A percentile compares a stretch with the other conserved stretches of the same genome.
Conservation (phyloP, 2,329 filamentous ascomycete genomes). For the Xylaria sp. region DNA sequence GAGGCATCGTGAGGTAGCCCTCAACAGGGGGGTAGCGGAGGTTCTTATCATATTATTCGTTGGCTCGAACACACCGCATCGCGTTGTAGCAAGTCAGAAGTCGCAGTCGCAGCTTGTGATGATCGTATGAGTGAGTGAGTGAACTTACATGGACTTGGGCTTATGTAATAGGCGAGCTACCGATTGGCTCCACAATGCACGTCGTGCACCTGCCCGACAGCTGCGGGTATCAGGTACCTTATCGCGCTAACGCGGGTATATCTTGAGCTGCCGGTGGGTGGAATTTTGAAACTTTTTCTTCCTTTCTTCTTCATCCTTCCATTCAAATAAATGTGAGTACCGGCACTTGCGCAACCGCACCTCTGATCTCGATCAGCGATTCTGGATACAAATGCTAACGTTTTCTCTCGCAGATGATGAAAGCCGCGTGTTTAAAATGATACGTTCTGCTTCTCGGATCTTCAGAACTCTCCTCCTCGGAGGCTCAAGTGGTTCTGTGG, state of each 20-base stretch:
- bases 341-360: conserved; percentile 1
- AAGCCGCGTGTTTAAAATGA: conserved; percentile 97
- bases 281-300: conserved; percentile 34
- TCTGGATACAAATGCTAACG: conserved; percentile 22
- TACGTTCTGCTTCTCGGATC: conserved; percentile 60
- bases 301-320: conserved; percentile 83
- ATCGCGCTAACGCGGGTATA: conserved; percentile 10
- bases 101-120: background rate
- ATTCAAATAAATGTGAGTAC: conserved; percentile 92
- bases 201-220: background rate
- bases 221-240: background rate
- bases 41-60: conserved; percentile 5
- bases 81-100: background rate
- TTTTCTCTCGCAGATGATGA: conserved; percentile 79
- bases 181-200: background rate
- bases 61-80: background rate
- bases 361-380: background rate
- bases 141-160: background rate
- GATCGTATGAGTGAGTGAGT: background rate
- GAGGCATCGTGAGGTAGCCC: conserved; percentile 4
- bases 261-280: conserved; percentile 14
- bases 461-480: conserved; percentile 80
- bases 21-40: background rate
- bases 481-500: conserved; percentile 86
- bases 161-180: no score